These are phyloP conservation scores for Nectriaceae sp. DNA, from an alignment of 2,329 filamentous ascomycete genomes.

Conservation along the genomic window DNA sequence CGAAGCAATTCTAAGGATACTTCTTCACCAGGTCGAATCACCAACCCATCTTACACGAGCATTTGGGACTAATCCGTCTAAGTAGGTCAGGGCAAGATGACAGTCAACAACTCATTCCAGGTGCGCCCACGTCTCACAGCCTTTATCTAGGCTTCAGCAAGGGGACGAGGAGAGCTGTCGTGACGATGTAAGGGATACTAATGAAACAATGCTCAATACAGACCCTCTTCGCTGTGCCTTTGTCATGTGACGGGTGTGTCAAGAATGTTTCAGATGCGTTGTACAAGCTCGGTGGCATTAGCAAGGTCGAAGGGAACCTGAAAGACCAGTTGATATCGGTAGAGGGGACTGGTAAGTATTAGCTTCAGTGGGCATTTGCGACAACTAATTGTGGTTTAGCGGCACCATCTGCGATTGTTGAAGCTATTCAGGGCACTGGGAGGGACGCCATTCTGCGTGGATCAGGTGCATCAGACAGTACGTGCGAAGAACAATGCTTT, in stretches of 20 bases:
- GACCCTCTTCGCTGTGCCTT: slow-evolving; percentile 93
- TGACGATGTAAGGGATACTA: slow-evolving; percentile 28
- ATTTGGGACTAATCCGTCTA: slow-evolving; percentile 22
- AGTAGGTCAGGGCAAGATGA: slow-evolving; percentile 39
- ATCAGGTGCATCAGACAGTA: slow-evolving; percentile 82
- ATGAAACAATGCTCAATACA: slow-evolving; percentile 47
- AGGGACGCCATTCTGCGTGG: slow-evolving; percentile 93
- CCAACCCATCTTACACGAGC: slow-evolving; percentile 26
- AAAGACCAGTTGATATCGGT: slow-evolving; percentile 82
- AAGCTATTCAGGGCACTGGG: slow-evolving; percentile 85
- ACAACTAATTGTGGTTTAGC: slow-evolving; percentile 44
- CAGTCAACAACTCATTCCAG: slow-evolving; percentile 48
- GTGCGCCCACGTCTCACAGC: slow-evolving; percentile 34
- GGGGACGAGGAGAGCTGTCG: slow-evolving; percentile 25
- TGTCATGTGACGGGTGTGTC: slow-evolving; percentile 88
- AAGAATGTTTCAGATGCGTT: slow-evolving; percentile 81
- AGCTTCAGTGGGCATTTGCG: slow-evolving; percentile 4
- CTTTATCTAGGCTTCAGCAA: slow-evolving; percentile 23
- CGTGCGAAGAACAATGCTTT: too few relatives aligned
- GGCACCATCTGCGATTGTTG: slow-evolving; percentile 85
- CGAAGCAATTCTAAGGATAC: slow-evolving; percentile 20
- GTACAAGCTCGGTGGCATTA: slow-evolving; percentile 75
- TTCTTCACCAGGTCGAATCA: slow-evolving; percentile 25
- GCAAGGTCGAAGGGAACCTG: slow-evolving; percentile 79
- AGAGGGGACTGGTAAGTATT: slow-evolving; percentile 71